phyloP scores from a whole-genome alignment of 78 protist species.

The Dictyostelium capitatum region DNA sequence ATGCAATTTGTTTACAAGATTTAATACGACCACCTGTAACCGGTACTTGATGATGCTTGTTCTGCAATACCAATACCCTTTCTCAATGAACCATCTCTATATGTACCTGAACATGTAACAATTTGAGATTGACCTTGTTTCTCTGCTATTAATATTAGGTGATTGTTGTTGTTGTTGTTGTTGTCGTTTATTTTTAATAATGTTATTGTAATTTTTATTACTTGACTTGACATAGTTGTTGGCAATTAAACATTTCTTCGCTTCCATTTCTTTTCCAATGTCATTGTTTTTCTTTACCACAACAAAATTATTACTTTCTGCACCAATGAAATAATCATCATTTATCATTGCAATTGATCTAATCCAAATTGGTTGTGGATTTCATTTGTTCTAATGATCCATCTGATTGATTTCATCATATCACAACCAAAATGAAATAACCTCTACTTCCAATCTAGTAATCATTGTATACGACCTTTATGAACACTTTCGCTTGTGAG shows the following conservation, averaged over 20 bases:
- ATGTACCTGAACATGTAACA: slow-evolving; percentile 93
- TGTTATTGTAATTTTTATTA: too few species aligned
- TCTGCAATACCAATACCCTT: slow-evolving; percentile 95
- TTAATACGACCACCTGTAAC: too few species aligned
- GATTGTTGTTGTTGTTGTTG: too few species aligned
- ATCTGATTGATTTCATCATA: slow-evolving; percentile 83
- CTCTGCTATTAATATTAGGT: too few species aligned
- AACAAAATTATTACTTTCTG: slow-evolving; percentile 87
- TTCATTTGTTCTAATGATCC: slow-evolving; percentile 70
- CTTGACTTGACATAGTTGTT: too few species aligned
- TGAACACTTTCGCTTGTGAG: slow-evolving; percentile 54
- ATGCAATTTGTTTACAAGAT: too few species aligned
- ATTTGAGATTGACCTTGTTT: slow-evolving; percentile 93
- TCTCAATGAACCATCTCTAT: slow-evolving; percentile 91
- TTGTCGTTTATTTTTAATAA: too few species aligned
- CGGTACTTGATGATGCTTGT: slow-evolving; percentile 88
- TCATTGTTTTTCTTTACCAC: slow-evolving; percentile 64
- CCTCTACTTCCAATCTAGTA: slow-evolving; percentile 79
- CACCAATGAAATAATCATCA: slow-evolving; percentile 91
- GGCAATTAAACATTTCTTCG: too few species aligned
- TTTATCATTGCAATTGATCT: slow-evolving; percentile 84
- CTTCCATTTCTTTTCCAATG: slow-evolving; percentile 86
- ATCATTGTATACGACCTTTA: slow-evolving; percentile 88
- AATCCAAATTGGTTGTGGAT: slow-evolving; percentile 85
- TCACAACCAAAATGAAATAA: slow-evolving; percentile 94